Evolutionary conservation across 345 rosid genomes (phyloP).

Genomic region (Lumnitzera littorea): DNA sequence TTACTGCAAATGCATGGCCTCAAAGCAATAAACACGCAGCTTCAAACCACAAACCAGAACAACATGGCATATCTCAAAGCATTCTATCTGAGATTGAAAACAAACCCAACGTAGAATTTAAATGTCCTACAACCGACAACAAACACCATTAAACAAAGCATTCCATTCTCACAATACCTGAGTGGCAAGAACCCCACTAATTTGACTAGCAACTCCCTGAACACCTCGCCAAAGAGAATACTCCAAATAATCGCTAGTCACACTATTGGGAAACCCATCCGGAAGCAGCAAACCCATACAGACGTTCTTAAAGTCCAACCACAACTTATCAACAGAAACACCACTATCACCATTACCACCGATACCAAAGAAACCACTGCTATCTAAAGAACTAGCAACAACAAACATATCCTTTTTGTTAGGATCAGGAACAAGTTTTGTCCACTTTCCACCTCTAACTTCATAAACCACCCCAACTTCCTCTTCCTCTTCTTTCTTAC

Average conservation of each 20-base stretch:
- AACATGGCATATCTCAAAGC: too few relatives aligned
- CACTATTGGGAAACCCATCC: slow-evolving; percentile 80
- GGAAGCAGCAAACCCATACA: slow-evolving; percentile 64
- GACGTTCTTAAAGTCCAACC: slow-evolving; percentile 39
- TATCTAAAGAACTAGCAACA: slow-evolving; percentile 15
- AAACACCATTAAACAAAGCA: not conserved
- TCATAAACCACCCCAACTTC: slow-evolving; percentile 43
- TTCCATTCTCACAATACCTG: slow-evolving; percentile 42
- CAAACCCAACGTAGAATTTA: too few relatives aligned
- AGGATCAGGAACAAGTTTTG: slow-evolving; percentile 44
- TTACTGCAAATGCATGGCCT: too few relatives aligned
- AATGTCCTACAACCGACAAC: too few relatives aligned
- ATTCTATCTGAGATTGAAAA: too few relatives aligned
- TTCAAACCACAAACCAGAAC: too few relatives aligned
- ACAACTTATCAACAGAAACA: slow-evolving; percentile 13
- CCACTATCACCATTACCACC: slow-evolving; percentile 4
- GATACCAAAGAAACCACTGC: slow-evolving; percentile 18
- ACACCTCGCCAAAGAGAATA: slow-evolving; percentile 95
- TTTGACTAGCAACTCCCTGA: slow-evolving; percentile 90
- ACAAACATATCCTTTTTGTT: slow-evolving; percentile 44
- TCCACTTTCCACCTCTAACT: slow-evolving; percentile 67
- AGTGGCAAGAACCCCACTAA: slow-evolving; percentile 91
- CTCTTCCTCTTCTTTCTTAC: slow-evolving; percentile 10
- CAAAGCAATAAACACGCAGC: too few relatives aligned
- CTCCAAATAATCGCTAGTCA: slow-evolving; percentile 79